Evolutionary conservation across 2,329 filamentous ascomycete genomes (phyloP), one percentile per base, ranked within the genome.

Genomic region (Pyricularia sp.): DNA sequence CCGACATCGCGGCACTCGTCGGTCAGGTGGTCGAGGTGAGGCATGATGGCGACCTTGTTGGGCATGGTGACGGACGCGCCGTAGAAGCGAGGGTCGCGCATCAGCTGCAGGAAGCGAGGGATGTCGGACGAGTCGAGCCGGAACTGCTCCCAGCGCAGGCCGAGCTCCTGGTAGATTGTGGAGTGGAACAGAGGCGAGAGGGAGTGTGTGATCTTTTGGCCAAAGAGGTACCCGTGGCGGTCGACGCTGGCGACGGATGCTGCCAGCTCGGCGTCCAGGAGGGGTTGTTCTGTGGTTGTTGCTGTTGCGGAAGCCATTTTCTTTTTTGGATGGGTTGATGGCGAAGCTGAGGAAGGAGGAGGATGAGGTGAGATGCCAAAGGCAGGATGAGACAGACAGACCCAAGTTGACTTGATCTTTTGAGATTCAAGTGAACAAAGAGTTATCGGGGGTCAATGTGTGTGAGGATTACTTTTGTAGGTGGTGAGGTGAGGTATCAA

Each of bases 11-110:
- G 84, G 72, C 88, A 91, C 78, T 93, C 90, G 26, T 87, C 84
- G 7, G 91, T 93, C 55, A 94, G 81, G 68, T 89, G 86, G 75
- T 94, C 91, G 10, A 94, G 84, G 73, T 92, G 83, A 0, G 86
- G 83, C 70, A 94, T 86, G 75, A 94, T 92, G 73, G 87, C 83
- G 30, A 94, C 86, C 78, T 95, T 94, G 82, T 92, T 89, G 0
- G 92, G 92, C 92, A 94, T 95, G 25, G 92, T 94, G 55, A 94
- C 88, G 3, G 90, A 88, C 26, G 89, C 87, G 68, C 88, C 89
- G 74, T 88, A 90, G 76, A 88, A 90, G 72, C 84, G 80, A 20
- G 85, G 84, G 71, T 88, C 79, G 70, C 82, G 81, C 42, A 86
- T 81, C 9, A 90, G 79, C 25, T 79, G 71, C 26, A 87, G 75